Percentiles rank a stretch among this genome's conserved stretches.
Evolutionary conservation across 306 rosid species (phyloP).

Genomic region (Luffa aegyptiaca): DNA sequence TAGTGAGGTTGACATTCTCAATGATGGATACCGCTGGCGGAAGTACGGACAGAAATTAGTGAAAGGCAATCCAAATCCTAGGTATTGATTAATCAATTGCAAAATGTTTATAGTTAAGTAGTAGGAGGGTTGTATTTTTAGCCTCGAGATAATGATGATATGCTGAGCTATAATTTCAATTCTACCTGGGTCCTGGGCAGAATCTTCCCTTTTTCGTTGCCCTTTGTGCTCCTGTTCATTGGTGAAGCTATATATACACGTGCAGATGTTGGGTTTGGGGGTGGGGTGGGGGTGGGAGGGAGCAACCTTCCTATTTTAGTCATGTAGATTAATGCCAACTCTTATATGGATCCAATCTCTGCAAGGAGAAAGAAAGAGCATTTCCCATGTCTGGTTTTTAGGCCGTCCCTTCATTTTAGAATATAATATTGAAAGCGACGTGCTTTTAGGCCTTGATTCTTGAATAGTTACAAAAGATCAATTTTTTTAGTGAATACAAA

Average conservation of each 20-base stretch:
- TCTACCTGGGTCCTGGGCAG: not conserved
- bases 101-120: not conserved
- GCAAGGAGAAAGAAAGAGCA: not conserved
- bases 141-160: not conserved
- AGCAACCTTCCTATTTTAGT: not conserved
- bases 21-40: conserved; percentile 93
- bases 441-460: not conserved
- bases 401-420: not conserved
- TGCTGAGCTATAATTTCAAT: not conserved
- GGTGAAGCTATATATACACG: not conserved
- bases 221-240: not conserved
- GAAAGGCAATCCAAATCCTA: conserved; percentile 76
- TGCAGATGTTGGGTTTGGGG: not conserved
- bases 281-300: not conserved
- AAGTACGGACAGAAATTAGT: conserved; percentile 91
- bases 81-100: conserved; percentile 31
- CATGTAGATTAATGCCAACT: not conserved
- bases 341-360: not conserved
- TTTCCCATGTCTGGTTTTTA: not conserved
- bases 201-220: not conserved
- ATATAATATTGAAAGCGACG: not conserved
- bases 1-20: conserved; percentile 73
- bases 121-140: not conserved
- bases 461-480: not conserved
- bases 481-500: not conserved